Evolutionary conservation across 1,139 yeast species (phyloP), one percentile per base, ranked within the genome.

Genomic region (Yamadazyma triangularis): DNA sequence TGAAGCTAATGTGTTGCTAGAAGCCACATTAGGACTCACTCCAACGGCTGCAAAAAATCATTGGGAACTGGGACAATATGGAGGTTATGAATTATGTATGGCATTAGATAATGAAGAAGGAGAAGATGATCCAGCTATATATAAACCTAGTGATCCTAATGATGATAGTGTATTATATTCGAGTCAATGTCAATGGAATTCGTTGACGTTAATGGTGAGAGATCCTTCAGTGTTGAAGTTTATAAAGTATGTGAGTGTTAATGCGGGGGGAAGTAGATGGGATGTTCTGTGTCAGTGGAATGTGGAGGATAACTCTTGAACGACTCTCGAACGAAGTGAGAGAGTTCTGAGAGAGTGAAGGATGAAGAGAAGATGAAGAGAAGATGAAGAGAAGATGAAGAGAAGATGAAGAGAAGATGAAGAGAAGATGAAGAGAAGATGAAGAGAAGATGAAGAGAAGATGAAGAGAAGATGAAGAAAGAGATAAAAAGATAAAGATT

Each of bases 51-150:
- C 20, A 7, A 36, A 42, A 12, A 53, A 54, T 28, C 85, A 83
- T 35, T 86, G 95, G 95, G 86, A 77, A 37, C 71, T 75, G 32
- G 96, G 96, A 12, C 95, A 86, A 46, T 64, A 69, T 35, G 99
- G 99, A 23, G 99, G 97, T 1, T 93, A 93, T 57, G 96, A 91
- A 48, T 64, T 93, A 32, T 83, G 93, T 49, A 84, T 93, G 93
- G 71, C 77, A 10, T 64, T 73, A 34, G 77, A 75, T 26, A 58
- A 49, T 11, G 70, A 64, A 9, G 70, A 61, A 3, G 62, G 56
- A 16, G 70, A 65, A 30, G 69, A 74, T 42, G 81, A 75, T 43
- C 79, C 80, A 2, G 81, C 81, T 1, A 62, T 75, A 24, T 75
- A 75, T 52, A 66, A 62, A 38, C 62, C 70, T 4, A 73, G 72